A percentile compares a stretch with the other conserved stretches of the same genome.
These are phyloP conservation scores for Gastrolobium bilobum DNA, from an alignment of 306 rosid species.

Conservation along the genomic window DNA sequence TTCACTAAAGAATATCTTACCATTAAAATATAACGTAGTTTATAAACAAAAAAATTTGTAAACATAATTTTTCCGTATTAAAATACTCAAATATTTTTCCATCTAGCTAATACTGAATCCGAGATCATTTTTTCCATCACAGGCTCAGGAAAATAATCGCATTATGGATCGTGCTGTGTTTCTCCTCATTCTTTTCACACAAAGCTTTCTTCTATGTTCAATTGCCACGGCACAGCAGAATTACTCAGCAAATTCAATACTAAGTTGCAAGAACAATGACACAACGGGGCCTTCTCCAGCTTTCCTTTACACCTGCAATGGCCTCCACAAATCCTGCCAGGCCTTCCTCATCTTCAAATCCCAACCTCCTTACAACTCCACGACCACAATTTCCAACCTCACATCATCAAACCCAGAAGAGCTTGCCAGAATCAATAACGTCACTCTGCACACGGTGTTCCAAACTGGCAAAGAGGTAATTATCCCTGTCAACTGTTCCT, in stretches of 20 bases:
- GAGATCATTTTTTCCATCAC: background rate
- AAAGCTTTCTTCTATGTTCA: slow-evolving; percentile 25
- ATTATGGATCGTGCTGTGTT: slow-evolving; percentile 13
- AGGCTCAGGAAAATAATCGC: background rate
- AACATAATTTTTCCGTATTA: too few species aligned
- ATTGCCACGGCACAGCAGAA: slow-evolving; percentile 45
- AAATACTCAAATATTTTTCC: background rate
- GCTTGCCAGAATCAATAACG: slow-evolving; percentile 61
- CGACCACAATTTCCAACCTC: slow-evolving; percentile 63
- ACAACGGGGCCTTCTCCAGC: slow-evolving; percentile 47
- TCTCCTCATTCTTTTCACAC: slow-evolving; percentile 9
- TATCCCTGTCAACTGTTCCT: slow-evolving; percentile 69
- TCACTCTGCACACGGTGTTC: slow-evolving; percentile 37
- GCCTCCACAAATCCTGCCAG: slow-evolving; percentile 54
- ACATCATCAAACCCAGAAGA: slow-evolving; percentile 59
- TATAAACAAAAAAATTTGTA: too few species aligned
- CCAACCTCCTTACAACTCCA: slow-evolving; percentile 58
- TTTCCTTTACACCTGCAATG: slow-evolving; percentile 61
- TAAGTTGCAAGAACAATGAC: slow-evolving; percentile 31
- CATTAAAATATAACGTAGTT: too few species aligned
- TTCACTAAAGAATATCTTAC: too few species aligned
- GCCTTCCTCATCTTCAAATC: slow-evolving; percentile 72
- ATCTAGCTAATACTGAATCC: background rate
- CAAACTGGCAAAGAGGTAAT: slow-evolving; percentile 61
- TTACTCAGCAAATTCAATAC: slow-evolving; percentile 39